Evolutionary conservation across 2,329 filamentous ascomycete species (phyloP), one percentile per base, ranked within the genome.

Genomic region (Alternaria gaisen): DNA sequence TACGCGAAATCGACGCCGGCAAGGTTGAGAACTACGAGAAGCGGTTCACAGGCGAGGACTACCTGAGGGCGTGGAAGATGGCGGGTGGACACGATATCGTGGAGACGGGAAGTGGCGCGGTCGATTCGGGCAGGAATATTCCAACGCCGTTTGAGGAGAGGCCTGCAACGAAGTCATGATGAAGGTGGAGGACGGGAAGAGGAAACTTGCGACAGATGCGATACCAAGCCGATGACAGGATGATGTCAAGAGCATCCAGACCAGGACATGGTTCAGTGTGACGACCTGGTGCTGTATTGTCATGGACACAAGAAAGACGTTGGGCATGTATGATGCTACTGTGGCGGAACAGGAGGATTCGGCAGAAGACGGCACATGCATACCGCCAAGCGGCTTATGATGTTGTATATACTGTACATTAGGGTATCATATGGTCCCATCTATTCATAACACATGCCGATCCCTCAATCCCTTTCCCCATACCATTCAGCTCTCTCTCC

Each of bases 401-500:
- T 44, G 48, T 50, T 22, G 42, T 52, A 53, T 53, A 50, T 61
- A 48, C 16, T 58, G 58, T 58, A 61, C 47, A 60, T 47, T 60
- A 60, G 34, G 60, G 56, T 62, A 61, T 57, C 63, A 52, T 24
- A 53, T 53, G 41, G 42, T 54, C 16, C 48, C 48, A 42, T 42
- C n/a, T 20, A 34, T 10, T 36, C 20, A 42, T 24, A 10, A 34
- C 44, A 16, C 44, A 34, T 34, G 18, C 9, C 46, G 24, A 24
- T 20, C 11, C 6, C 14, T 34, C 46, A 4, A 2, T 12, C 44
- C 6, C 11, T 9, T 11, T 16, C 43, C 20, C 9, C 34, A 4
- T 38, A 36, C 34, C 18, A 12, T 11, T 53, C 56, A 63, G 61
- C 36, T 22, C 46, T 57, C 69, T 75, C 83, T 90, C 80, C 89